phyloP scores from a whole-genome alignment of 495 filamentous ascomycete genomes.

The Ramalina peruviana region DNA sequence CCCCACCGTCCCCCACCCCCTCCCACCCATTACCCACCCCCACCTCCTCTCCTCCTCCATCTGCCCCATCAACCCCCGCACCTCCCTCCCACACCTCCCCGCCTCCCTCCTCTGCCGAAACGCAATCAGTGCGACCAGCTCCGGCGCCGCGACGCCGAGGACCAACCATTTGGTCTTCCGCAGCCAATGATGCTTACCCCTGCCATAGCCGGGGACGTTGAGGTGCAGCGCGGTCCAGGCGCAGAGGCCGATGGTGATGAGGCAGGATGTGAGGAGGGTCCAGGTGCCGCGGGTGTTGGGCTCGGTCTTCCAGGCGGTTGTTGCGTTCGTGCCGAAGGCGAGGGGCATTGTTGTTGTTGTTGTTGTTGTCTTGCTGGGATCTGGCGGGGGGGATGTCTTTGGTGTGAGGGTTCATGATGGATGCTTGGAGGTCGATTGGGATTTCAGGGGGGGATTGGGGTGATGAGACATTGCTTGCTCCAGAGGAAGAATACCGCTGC shows the following conservation, averaged over 20 bases:
- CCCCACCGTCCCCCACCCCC: too few species aligned
- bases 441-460: too few species aligned
- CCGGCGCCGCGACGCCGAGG: conserved; percentile 5
- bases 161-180: conserved; percentile 10
- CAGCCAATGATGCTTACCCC: background rate
- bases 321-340: too few species aligned
- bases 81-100: too few species aligned
- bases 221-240: conserved; percentile 20
- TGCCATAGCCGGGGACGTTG: conserved; percentile 15
- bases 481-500: too few species aligned
- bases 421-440: too few species aligned
- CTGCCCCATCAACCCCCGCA: too few species aligned
- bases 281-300: conserved; percentile 22
- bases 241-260: conserved; percentile 21
- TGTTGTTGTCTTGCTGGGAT: too few species aligned
- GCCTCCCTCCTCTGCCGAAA: conserved; percentile 5
- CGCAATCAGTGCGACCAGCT: conserved; percentile 8
- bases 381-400: too few species aligned
- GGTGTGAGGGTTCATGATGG: too few species aligned
- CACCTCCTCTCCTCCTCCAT: background rate
- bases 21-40: background rate
- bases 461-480: too few species aligned
- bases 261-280: conserved; percentile 20
- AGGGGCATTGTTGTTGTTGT: too few species aligned
- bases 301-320: conserved; percentile 2